A percentile compares a stretch with the other conserved stretches of the same genome.
Evolutionary conservation across 2,329 filamentous ascomycete species (phyloP).

Genomic region (Diplodia intermedia): DNA sequence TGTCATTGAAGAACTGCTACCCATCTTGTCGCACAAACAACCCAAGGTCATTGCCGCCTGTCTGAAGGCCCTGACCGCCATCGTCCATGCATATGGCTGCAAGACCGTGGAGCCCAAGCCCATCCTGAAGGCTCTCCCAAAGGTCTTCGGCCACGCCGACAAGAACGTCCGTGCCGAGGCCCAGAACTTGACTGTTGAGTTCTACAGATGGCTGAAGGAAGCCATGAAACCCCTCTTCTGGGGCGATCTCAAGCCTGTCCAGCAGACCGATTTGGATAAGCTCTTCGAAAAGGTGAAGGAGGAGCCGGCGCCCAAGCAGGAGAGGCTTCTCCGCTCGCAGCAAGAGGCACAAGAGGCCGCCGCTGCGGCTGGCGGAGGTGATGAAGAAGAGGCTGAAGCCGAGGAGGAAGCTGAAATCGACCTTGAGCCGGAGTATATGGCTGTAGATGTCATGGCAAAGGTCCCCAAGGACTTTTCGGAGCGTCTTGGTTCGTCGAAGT

Average conservation of each 20-base stretch:
- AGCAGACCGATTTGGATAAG: conserved; percentile 91
- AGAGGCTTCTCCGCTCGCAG: conserved; percentile 85
- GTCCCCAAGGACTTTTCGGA: conserved; percentile 84
- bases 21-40: conserved; percentile 82
- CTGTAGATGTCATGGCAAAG: conserved; percentile 83
- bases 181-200: conserved; percentile 87
- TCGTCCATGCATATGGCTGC: conserved; percentile 94
- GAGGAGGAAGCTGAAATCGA: conserved; percentile 77
- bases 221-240: conserved; percentile 99
- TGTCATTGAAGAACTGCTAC: conserved; percentile 88
- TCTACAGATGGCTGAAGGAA: conserved; percentile 96
- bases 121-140: conserved; percentile 84
- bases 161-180: conserved; percentile 97
- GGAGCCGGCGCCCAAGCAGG: conserved; percentile 86
- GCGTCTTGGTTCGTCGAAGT: conserved; percentile 86
- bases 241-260: conserved; percentile 91
- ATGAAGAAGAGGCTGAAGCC: conserved; percentile 57
- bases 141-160: conserved; percentile 93
- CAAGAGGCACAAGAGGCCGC: conserved; percentile 82
- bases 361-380: conserved; percentile 65
- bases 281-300: conserved; percentile 93
- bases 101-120: conserved; percentile 94
- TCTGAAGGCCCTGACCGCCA: conserved; percentile 76
- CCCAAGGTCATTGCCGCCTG: conserved; percentile 85
- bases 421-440: conserved; percentile 68